phyloP scores from a whole-genome alignment of 176 grass and related monocot genomes.

The Carex myosuroides region DNA sequence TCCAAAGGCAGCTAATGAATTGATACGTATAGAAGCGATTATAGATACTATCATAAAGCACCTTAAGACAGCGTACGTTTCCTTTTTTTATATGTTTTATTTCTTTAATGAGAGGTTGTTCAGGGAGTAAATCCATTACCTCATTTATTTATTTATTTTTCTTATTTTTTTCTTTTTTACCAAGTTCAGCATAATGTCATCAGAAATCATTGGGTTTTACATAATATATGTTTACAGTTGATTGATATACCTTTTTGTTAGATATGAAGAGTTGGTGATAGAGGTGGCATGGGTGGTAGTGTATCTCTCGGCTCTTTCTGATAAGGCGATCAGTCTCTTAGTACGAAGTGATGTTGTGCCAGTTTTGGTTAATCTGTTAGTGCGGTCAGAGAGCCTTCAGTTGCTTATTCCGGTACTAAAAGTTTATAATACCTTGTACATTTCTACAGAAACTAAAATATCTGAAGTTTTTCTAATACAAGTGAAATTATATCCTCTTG shows the following conservation, averaged over 20 bases:
- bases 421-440: slow-evolving; percentile 6
- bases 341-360: slow-evolving; percentile 50
- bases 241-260: slow-evolving; percentile 25
- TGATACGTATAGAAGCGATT: slow-evolving; percentile 62
- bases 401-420: slow-evolving; percentile 74
- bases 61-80: slow-evolving; percentile 67
- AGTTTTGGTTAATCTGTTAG: slow-evolving; percentile 56
- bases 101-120: neutral
- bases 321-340: slow-evolving; percentile 50
- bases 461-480: neutral
- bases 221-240: neutral
- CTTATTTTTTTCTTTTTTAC: neutral
- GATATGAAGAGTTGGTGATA: slow-evolving; percentile 78
- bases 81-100: slow-evolving; percentile 9
- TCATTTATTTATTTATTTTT: slow-evolving; percentile 7
- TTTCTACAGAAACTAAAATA: neutral
- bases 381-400: slow-evolving; percentile 70
- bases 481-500: neutral
- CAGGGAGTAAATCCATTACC: neutral
- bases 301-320: slow-evolving; percentile 90
- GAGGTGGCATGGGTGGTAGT: slow-evolving; percentile 97
- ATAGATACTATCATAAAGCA: slow-evolving; percentile 49
- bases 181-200: slow-evolving; percentile 11
- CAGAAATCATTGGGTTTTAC: neutral
- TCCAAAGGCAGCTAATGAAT: slow-evolving; percentile 60